Conservation (phyloP, 192 early-diverging fungal genomes). For the Linnemannia elongata region DNA sequence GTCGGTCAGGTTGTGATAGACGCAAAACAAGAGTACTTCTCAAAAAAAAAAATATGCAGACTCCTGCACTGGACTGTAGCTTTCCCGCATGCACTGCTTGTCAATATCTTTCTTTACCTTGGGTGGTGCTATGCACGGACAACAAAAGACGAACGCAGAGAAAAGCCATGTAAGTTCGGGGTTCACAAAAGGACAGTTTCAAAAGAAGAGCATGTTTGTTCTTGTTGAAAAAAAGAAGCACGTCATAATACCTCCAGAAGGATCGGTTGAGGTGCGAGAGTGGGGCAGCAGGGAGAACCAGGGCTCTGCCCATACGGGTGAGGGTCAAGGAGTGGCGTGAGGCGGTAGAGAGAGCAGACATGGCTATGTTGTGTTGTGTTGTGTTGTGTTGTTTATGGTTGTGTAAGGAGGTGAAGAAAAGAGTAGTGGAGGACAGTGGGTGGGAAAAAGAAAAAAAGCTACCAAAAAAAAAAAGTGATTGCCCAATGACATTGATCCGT, state of each 20-base stretch:
- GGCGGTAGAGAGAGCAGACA: neutral
- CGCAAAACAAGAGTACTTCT: no score
- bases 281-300: neutral
- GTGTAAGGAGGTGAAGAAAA: neutral
- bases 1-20: no score
- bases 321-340: neutral
- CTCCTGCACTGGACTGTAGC: no score
- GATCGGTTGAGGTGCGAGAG: constrained; percentile 3
- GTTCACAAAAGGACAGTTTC: neutral
- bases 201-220: neutral
- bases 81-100: no score
- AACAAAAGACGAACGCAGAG: no score
- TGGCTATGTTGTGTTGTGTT: neutral
- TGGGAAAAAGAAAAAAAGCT: neutral
- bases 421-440: neutral
- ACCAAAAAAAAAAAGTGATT: neutral
- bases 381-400: neutral
- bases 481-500: neutral
- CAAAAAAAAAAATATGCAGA: no score
- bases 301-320: neutral
- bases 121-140: neutral
- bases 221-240: neutral
- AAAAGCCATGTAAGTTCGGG: neutral
- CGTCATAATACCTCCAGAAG: neutral
- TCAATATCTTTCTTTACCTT: neutral